These are phyloP conservation scores for Vitis rotundifolia DNA, from an alignment of 164 flowering plant genomes.

Conservation along the genomic window DNA sequence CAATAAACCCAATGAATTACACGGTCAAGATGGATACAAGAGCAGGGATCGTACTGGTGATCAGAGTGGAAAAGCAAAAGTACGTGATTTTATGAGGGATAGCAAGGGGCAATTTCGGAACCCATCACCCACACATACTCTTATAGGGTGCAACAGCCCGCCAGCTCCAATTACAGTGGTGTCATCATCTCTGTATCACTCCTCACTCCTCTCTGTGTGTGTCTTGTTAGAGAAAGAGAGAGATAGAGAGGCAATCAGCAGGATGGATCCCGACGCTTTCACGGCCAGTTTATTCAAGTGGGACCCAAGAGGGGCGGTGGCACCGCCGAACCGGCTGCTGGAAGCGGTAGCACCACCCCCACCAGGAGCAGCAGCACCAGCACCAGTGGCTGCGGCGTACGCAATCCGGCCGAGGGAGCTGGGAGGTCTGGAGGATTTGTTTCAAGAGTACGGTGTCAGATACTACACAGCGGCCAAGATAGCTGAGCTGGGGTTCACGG, in stretches of 20 bases:
- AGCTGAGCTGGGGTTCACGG: constrained; percentile 93
- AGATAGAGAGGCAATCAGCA: background rate
- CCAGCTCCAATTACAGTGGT: too few species aligned
- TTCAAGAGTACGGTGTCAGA: constrained; percentile 80
- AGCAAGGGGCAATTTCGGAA: constrained; percentile 15
- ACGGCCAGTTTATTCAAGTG: constrained; percentile 42
- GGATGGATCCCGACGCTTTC: constrained; percentile 47
- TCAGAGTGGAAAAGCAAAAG: too few species aligned
- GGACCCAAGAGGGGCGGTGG: constrained; percentile 30
- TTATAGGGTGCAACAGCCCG: too few species aligned
- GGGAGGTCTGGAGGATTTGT: constrained; percentile 78
- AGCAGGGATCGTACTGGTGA: too few species aligned
- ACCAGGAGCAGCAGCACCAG: background rate
- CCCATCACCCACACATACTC: too few species aligned
- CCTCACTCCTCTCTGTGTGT: too few species aligned
- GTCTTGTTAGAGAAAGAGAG: background rate
- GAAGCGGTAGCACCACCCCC: constrained; percentile 17
- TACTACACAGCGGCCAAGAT: constrained; percentile 85
- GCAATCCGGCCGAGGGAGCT: constrained; percentile 38
- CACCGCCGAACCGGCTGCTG: constrained; percentile 10
- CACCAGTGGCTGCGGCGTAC: constrained; percentile 2
- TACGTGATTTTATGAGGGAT: too few species aligned
- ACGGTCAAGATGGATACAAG: too few species aligned
- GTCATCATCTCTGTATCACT: too few species aligned
- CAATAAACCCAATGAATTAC: background rate